phyloP scores from a whole-genome alignment of 495 filamentous ascomycete genomes.

The Hypoxylon intermedium region DNA sequence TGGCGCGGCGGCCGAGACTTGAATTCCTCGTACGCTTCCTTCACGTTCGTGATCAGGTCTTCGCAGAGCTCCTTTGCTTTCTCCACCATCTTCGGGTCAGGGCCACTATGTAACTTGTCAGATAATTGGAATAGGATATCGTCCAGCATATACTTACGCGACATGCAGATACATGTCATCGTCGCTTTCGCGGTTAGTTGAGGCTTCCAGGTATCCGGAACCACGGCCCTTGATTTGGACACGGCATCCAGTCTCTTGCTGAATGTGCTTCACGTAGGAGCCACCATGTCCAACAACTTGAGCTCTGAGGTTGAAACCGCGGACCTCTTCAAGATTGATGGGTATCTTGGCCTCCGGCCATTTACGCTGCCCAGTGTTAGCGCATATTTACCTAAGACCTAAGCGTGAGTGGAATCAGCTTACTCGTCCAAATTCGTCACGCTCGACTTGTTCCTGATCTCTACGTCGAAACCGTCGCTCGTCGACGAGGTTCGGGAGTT shows the following conservation, averaged over 20 bases:
- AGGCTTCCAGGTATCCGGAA: conserved; percentile 91
- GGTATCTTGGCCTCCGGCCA: conserved; percentile 97
- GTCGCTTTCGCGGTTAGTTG: conserved; percentile 84
- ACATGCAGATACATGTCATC: conserved; percentile 96
- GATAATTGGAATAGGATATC: conserved; percentile 14
- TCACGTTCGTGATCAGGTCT: conserved; percentile 83
- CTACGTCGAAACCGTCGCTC: conserved; percentile 91
- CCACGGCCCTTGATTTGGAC: conserved; percentile 98
- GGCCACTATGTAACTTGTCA: conserved; percentile 70
- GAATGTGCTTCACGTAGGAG: conserved; percentile 95
- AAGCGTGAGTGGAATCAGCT: conserved; percentile 32
- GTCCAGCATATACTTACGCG: conserved; percentile 65
- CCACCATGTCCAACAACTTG: conserved; percentile 94
- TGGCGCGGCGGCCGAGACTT: conserved; percentile 81
- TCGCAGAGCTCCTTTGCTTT: conserved; percentile 86
- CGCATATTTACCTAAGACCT: conserved; percentile 30
- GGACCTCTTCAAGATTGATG: conserved; percentile 86
- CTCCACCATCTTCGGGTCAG: conserved; percentile 84
- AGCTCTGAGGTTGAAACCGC: conserved; percentile 94
- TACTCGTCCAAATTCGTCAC: conserved; percentile 93
- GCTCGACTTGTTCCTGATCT: conserved; percentile 88
- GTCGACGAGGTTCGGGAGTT: conserved; percentile 92
- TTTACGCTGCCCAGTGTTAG: conserved; percentile 74
- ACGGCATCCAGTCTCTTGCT: conserved; percentile 89
- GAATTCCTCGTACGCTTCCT: conserved; percentile 84